A percentile compares a stretch with the other conserved stretches of the same genome.
These are phyloP conservation scores for Cladophialophora bantiana DNA, from an alignment of 2,329 filamentous ascomycete species.

Conservation along the genomic window DNA sequence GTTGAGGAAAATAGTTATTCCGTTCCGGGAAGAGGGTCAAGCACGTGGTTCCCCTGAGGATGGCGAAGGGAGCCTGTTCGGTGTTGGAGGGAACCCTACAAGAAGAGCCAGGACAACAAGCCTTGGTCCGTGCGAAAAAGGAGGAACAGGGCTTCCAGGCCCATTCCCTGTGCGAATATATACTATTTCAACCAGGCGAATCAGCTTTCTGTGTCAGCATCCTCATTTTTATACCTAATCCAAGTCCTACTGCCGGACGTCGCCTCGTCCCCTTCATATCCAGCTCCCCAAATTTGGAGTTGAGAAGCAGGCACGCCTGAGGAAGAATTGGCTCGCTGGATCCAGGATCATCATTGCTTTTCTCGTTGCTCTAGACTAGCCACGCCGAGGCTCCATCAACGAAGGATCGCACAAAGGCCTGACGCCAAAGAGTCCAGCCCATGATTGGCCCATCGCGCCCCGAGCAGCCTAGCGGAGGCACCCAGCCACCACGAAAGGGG, in stretches of 20 bases:
- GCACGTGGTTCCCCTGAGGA: neutral
- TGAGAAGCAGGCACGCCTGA: conserved; percentile 11
- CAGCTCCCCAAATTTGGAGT: conserved; percentile 5
- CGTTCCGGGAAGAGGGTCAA: neutral
- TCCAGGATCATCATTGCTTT: conserved; percentile 8
- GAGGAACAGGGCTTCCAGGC: neutral
- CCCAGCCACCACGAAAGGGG: conserved; percentile 19
- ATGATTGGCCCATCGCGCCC: conserved; percentile 12
- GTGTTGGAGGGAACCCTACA: neutral
- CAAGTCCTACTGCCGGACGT: neutral
- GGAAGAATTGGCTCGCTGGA: neutral
- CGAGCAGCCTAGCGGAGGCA: neutral
- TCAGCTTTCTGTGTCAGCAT: neutral
- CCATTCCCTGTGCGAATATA: neutral
- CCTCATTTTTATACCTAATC: neutral
- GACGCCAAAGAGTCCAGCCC: neutral
- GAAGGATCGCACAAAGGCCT: conserved; percentile 20
- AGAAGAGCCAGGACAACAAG: too few species aligned
- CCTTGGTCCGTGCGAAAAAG: neutral
- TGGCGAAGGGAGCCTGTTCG: neutral
- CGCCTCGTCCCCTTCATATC: neutral
- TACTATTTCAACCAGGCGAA: neutral
- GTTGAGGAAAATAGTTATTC: neutral
- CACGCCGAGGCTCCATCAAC: conserved; percentile 16
- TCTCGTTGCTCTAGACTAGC: conserved; percentile 5